A percentile compares a stretch with the other conserved stretches of the same genome.
phyloP scores from a whole-genome alignment of 2,329 filamentous ascomycete species.

The Venturia effusa region DNA sequence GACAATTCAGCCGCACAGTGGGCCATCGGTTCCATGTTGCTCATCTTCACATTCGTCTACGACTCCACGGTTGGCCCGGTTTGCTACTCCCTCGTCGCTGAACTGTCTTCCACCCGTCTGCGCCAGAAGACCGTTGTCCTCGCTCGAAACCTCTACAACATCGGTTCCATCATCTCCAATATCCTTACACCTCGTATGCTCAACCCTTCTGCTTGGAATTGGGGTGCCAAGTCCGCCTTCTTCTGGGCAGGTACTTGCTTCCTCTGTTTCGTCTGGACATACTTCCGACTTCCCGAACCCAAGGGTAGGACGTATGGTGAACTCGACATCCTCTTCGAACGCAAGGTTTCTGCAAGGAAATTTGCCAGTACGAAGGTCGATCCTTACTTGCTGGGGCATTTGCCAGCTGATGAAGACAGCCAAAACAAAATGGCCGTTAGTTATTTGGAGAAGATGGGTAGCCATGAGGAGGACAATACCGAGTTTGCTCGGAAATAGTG shows the following conservation, averaged over 20 bases:
- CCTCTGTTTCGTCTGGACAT: conserved; percentile 70
- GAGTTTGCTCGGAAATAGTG: neutral
- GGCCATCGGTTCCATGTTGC: conserved; percentile 22
- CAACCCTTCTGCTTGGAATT: conserved; percentile 78
- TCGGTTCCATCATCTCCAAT: conserved; percentile 70
- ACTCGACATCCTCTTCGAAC: conserved; percentile 75
- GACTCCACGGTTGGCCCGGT: conserved; percentile 83
- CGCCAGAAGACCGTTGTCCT: conserved; percentile 89
- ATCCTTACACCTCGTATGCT: conserved; percentile 89
- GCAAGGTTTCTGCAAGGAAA: conserved; percentile 57
- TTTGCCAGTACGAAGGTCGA: conserved; percentile 51
- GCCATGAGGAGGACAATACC: neutral
- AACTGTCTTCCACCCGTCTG: conserved; percentile 70
- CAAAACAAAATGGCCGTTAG: neutral
- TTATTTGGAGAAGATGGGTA: neutral
- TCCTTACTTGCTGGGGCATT: conserved; percentile 32
- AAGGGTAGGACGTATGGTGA: conserved; percentile 74
- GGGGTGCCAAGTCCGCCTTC: conserved; percentile 78
- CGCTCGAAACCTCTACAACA: conserved; percentile 64
- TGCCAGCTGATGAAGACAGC: neutral
- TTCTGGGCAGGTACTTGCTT: conserved; percentile 80
- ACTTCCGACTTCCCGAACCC: conserved; percentile 72
- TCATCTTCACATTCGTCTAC: conserved; percentile 72
- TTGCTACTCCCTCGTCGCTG: conserved; percentile 78
- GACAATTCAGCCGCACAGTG: conserved; percentile 33